Base-by-base conservation (phyloP, 1,284 basidiomycete genomes). In the Paramarasmius palmivorus region DNA sequence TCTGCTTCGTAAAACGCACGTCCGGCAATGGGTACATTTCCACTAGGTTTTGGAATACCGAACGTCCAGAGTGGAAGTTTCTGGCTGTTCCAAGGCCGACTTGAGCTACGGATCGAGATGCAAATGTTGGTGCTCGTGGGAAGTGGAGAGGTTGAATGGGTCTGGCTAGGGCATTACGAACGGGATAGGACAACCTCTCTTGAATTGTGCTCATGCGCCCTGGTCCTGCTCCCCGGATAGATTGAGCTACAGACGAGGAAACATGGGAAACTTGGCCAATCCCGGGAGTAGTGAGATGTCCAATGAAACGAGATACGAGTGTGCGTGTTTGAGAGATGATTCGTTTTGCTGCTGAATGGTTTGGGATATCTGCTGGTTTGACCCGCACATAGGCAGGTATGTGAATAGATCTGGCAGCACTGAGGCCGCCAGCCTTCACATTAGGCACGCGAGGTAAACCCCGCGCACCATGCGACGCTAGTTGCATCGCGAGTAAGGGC, bases 21-120 rank as follows among this genome's bases (percentile, higher is more conserved):
- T 9, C 77, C 81, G 0, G 81, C 76, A 19, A 92, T 69, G 6
- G 89, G 89, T 2, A 90, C 83, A 64, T 92, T 92, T 92, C 81
- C 2, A 81, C 81, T 25, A 92, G 66, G 62, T 86, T 83, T 66
- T 90, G 84, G 75, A 92, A 91, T 50, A 91, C 77, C 3, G 88
- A 86, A 1, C 87, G 79, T 6, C 75, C 77, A 3, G 84, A 81
- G 25, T 81, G 82, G 68, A 92, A 92, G 63, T 84, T 88, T 45
- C 89, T 75, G 1, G 84, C 86, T 0, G 79, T 80, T 29, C 87
- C 88, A 1, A 92, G 72, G 7, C 89, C 89, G 22, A 92, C 79
- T 56, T 90, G 83, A 0, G 79, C 67, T 19, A 83, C 70, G 50
- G 71, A 68, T 41, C 77, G 73, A 6, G 78, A 73, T 3, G 78